Percentiles rank a stretch among this genome's conserved stretches.
Evolutionary conservation across 1,284 basidiomycete genomes (phyloP).

Genomic region (Microstroma glucosiphilum): DNA sequence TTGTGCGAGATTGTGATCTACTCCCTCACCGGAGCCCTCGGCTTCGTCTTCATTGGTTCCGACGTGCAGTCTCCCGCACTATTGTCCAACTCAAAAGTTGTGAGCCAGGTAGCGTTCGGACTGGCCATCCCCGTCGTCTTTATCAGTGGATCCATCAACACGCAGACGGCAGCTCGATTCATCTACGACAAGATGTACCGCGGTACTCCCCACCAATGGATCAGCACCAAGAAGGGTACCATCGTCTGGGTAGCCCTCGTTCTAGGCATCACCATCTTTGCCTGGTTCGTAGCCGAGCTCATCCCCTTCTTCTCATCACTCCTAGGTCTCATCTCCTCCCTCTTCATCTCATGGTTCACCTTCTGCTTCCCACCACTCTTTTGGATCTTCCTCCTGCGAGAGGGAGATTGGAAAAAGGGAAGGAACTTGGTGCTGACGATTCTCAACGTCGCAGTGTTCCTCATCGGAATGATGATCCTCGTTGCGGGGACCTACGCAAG

Average conservation of each 20-base stretch:
- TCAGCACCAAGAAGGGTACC: slow-evolving; percentile 37
- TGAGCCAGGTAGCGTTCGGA: slow-evolving; percentile 40
- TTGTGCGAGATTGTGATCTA: slow-evolving; percentile 40
- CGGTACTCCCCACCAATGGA: slow-evolving; percentile 30
- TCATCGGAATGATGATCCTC: slow-evolving; percentile 7
- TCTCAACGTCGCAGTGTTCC: slow-evolving; percentile 7
- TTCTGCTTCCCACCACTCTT: slow-evolving; percentile 32
- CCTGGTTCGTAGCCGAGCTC: slow-evolving; percentile 32
- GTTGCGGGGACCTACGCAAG: slow-evolving; percentile 2
- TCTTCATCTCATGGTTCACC: slow-evolving; percentile 31
- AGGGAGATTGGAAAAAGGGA: not conserved
- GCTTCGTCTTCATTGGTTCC: slow-evolving; percentile 36
- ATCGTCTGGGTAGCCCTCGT: slow-evolving; percentile 30
- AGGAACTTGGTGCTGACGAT: slow-evolving; percentile 2
- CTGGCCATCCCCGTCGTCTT: slow-evolving; percentile 39
- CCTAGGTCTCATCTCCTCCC: slow-evolving; percentile 24
- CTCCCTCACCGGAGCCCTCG: slow-evolving; percentile 36
- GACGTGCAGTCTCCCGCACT: slow-evolving; percentile 33
- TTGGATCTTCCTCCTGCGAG: slow-evolving; percentile 20
- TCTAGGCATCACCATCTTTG: slow-evolving; percentile 19
- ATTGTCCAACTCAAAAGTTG: slow-evolving; percentile 26
- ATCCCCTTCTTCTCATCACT: slow-evolving; percentile 34
- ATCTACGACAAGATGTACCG: slow-evolving; percentile 32
- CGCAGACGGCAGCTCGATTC: slow-evolving; percentile 31
- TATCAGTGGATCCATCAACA: slow-evolving; percentile 44